Evolutionary conservation across 208 protist species (phyloP).

Genomic region (Herpetomonas samuelpessoai): DNA sequence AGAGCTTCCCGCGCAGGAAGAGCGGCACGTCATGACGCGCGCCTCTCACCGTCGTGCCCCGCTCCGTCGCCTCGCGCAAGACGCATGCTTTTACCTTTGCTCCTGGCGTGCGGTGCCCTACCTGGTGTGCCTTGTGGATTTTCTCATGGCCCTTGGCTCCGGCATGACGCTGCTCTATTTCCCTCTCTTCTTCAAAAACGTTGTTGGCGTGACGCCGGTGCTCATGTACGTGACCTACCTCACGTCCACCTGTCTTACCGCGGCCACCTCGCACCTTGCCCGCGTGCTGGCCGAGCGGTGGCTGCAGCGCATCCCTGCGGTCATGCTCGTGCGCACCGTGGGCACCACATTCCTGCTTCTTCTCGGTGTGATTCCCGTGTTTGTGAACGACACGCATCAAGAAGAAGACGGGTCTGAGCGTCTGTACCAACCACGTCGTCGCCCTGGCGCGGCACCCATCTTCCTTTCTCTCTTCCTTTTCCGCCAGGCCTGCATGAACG

Average conservation of each 20-base stretch:
- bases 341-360: conserved; percentile 30
- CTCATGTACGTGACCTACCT: conserved; percentile 33
- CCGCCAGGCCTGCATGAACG: conserved; percentile 68
- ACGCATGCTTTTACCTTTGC: conserved; percentile 4
- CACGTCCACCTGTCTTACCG: conserved; percentile 23
- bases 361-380: conserved; percentile 2
- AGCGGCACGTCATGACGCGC: background rate
- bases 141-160: conserved; percentile 43
- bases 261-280: conserved; percentile 14
- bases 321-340: conserved; percentile 27
- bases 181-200: conserved; percentile 35
- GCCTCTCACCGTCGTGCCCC: too few relatives aligned
- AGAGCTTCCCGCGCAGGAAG: background rate
- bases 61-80: background rate
- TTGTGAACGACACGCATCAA: too few relatives aligned
- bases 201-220: conserved; percentile 18
- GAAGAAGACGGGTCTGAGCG: too few relatives aligned
- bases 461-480: conserved; percentile 25
- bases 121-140: conserved; percentile 41
- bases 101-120: conserved; percentile 33
- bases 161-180: conserved; percentile 58
- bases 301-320: conserved; percentile 31
- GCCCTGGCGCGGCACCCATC: background rate
- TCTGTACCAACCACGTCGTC: too few relatives aligned
- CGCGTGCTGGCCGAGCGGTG: conserved; percentile 14